phyloP scores from a whole-genome alignment of 148 eudicot species.

The Silene latifolia region DNA sequence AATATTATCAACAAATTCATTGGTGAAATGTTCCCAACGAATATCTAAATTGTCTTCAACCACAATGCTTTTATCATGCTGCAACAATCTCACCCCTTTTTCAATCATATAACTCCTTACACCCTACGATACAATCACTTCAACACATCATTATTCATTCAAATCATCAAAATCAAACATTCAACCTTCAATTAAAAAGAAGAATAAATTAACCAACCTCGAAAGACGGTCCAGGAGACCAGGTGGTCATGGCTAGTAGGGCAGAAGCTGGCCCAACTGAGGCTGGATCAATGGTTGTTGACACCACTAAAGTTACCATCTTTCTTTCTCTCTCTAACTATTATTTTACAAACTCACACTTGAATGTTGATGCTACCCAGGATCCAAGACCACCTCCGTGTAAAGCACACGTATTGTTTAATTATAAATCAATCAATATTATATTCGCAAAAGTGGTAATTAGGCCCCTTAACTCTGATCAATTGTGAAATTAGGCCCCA shows the following conservation, averaged over 20 bases:
- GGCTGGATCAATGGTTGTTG: slow-evolving; percentile 67
- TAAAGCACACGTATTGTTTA: too few species aligned
- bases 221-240: slow-evolving; percentile 59
- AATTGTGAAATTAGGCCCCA: too few species aligned
- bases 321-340: background rate
- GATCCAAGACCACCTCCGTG: too few species aligned
- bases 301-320: slow-evolving; percentile 67
- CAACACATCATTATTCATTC: too few species aligned
- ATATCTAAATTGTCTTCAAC: slow-evolving; percentile 57
- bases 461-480: too few species aligned
- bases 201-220: slow-evolving; percentile 28
- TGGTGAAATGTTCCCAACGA: slow-evolving; percentile 56
- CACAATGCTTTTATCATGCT: slow-evolving; percentile 56
- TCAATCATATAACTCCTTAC: slow-evolving; percentile 46
- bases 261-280: slow-evolving; percentile 56
- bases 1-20: slow-evolving; percentile 53
- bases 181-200: background rate
- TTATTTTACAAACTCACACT: too few species aligned
- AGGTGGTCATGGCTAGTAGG: slow-evolving; percentile 59
- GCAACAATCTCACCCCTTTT: slow-evolving; percentile 51
- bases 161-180: background rate
- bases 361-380: too few species aligned
- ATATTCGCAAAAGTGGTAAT: too few species aligned
- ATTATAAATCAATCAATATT: too few species aligned
- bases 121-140: slow-evolving; percentile 40